These are phyloP conservation scores for Periglandula ipomoeae DNA, from an alignment of 2,329 filamentous ascomycete species.

Conservation along the genomic window DNA sequence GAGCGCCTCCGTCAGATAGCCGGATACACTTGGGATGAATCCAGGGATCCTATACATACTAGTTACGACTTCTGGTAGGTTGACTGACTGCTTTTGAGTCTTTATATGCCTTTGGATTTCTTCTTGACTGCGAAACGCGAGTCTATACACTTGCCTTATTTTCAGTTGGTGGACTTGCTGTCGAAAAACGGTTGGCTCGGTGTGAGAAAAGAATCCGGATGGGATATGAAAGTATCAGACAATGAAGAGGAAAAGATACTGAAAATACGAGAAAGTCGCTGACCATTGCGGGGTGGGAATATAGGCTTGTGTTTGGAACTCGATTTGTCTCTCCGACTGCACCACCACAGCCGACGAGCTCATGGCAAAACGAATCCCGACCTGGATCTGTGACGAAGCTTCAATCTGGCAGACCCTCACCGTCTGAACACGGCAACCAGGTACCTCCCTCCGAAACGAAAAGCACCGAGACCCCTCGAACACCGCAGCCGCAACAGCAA, in stretches of 20 bases:
- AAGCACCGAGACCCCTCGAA: constrained; percentile 24
- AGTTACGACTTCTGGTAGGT: constrained; percentile 82
- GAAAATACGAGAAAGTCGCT: not conserved
- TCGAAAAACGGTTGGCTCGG: too few species aligned
- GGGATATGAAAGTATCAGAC: not conserved
- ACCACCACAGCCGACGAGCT: constrained; percentile 36
- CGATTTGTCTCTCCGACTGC: constrained; percentile 44
- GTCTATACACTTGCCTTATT: not conserved
- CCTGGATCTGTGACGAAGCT: constrained; percentile 33
- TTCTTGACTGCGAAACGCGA: not conserved
- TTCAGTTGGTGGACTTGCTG: too few species aligned
- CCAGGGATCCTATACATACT: constrained; percentile 45
- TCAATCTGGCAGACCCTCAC: constrained; percentile 33
- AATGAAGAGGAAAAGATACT: not conserved
- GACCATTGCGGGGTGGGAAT: not conserved
- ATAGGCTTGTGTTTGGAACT: constrained; percentile 58
- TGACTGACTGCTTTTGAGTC: not conserved
- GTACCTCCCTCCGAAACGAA: constrained; percentile 20
- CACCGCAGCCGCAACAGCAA: constrained; percentile 11
- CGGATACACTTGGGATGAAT: constrained; percentile 70
- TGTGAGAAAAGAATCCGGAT: not conserved
- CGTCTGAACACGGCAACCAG: constrained; percentile 25
- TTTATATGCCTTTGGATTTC: not conserved
- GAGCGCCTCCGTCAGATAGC: constrained; percentile 64
- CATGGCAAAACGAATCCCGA: constrained; percentile 34